Evolutionary conservation across 1,284 basidiomycete genomes (phyloP).

Genomic region (Naganishia sp.): DNA sequence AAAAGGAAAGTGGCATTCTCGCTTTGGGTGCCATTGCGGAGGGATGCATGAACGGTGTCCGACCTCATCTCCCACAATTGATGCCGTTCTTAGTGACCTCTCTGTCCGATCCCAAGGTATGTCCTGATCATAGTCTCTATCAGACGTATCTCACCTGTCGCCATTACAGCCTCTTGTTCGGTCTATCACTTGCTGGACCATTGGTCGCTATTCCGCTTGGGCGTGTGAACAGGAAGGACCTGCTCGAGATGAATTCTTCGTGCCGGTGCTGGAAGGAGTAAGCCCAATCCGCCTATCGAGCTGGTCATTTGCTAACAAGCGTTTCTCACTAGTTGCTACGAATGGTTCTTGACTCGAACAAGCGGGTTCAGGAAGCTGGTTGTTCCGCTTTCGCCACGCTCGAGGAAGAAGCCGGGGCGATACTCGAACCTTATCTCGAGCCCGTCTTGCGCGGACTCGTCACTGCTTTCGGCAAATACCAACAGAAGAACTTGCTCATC

Average conservation of each 20-base stretch:
- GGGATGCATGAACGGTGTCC: constrained; percentile 96
- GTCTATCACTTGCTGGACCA: constrained; percentile 98
- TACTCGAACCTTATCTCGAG: constrained; percentile 89
- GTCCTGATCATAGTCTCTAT: constrained; percentile 32
- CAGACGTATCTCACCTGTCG: constrained; percentile 12
- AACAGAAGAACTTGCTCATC: constrained; percentile 99
- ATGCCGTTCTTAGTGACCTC: constrained; percentile 90
- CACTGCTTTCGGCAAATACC: constrained; percentile 95
- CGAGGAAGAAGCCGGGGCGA: constrained; percentile 92
- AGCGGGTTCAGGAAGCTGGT: constrained; percentile 98
- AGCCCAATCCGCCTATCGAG: constrained; percentile 43
- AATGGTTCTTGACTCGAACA: constrained; percentile 99
- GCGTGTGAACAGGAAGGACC: constrained; percentile 76
- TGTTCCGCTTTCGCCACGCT: constrained; percentile 98
- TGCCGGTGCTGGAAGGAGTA: constrained; percentile 97
- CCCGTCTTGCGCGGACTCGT: constrained; percentile 94
- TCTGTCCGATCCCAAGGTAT: constrained; percentile 85
- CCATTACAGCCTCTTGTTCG: constrained; percentile 79
- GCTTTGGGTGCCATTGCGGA: constrained; percentile 98
- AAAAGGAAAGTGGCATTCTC: constrained; percentile 92
- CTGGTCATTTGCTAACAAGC: constrained; percentile 15
- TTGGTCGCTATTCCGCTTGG: constrained; percentile 98
- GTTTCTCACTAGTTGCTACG: constrained; percentile 68
- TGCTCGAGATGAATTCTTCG: constrained; percentile 87
- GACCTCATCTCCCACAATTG: constrained; percentile 88